Conservation (phyloP, 1,284 basidiomycete genomes). For the Cerrena zonata region DNA sequence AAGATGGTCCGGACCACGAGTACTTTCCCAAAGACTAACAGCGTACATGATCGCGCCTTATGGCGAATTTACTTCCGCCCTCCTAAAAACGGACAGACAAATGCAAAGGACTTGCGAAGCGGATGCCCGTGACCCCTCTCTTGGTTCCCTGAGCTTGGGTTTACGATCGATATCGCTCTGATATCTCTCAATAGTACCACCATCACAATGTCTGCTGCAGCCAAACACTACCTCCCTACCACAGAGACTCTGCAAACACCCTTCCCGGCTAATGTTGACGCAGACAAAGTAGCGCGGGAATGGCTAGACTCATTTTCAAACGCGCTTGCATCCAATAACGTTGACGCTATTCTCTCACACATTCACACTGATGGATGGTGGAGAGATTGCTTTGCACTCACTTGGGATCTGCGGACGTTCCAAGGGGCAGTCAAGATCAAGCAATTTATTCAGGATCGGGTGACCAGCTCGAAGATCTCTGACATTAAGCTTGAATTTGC, state of each 20-base stretch:
- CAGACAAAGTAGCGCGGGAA: conserved; percentile 28
- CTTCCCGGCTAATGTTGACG: conserved; percentile 23
- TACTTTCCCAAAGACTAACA: no score
- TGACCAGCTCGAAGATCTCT: conserved; percentile 31
- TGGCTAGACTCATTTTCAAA: conserved; percentile 43
- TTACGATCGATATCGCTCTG: neutral
- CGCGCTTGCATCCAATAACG: conserved; percentile 29
- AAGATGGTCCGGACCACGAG: no score
- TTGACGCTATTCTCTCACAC: conserved; percentile 28
- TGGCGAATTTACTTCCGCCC: no score
- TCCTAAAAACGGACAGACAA: no score
- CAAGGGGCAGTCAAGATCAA: conserved; percentile 35
- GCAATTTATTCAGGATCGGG: conserved; percentile 38
- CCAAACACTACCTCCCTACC: neutral
- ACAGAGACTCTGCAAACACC: conserved; percentile 4
- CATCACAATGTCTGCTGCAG: neutral
- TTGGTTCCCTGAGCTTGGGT: no score
- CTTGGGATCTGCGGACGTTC: conserved; percentile 59
- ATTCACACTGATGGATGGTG: conserved; percentile 43
- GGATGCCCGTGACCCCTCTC: no score
- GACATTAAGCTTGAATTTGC: conserved; percentile 32
- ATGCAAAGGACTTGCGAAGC: no score
- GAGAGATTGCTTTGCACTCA: conserved; percentile 52
- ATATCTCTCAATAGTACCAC: no score
- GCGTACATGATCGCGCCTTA: no score